Conservation (phyloP, 257 asterid genomes). For the Plantago ovata region DNA sequence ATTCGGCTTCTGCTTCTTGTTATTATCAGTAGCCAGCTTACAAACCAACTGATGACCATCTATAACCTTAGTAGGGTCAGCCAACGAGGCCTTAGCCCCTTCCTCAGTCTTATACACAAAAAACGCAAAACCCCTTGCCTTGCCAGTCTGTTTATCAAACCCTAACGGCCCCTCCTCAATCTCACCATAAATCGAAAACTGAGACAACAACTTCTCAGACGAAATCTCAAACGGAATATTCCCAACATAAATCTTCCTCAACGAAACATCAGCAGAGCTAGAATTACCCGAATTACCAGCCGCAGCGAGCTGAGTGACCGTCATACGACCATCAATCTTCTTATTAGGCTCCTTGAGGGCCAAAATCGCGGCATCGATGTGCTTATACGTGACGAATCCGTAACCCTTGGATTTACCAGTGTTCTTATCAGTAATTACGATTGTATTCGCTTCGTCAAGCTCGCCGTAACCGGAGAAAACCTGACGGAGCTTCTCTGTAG, state of each 20-base stretch:
- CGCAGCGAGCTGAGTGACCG: constrained; percentile 87
- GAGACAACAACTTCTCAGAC: constrained; percentile 69
- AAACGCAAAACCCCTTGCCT: constrained; percentile 89
- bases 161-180: constrained; percentile 98
- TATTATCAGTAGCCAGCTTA: constrained; percentile 88
- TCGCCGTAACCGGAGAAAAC: constrained; percentile 72
- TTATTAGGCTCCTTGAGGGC: constrained; percentile 78
- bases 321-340: constrained; percentile 93
- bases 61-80: constrained; percentile 64
- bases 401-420: constrained; percentile 81
- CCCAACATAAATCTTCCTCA: constrained; percentile 94
- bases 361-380: constrained; percentile 73
- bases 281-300: constrained; percentile 69
- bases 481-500: constrained; percentile 74
- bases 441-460: constrained; percentile 79
- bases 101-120: constrained; percentile 92
- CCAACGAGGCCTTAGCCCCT: constrained; percentile 74
- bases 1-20: constrained; percentile 70
- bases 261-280: constrained; percentile 54
- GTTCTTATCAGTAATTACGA: constrained; percentile 77
- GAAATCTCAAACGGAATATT: constrained; percentile 87
- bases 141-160: constrained; percentile 95
- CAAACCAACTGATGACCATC: constrained; percentile 92
- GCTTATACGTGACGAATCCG: constrained; percentile 86
- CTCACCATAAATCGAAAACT: constrained; percentile 76